Evolutionary conservation across 768 basidiomycete genomes (phyloP).

Genomic region (Calocybe indica): DNA sequence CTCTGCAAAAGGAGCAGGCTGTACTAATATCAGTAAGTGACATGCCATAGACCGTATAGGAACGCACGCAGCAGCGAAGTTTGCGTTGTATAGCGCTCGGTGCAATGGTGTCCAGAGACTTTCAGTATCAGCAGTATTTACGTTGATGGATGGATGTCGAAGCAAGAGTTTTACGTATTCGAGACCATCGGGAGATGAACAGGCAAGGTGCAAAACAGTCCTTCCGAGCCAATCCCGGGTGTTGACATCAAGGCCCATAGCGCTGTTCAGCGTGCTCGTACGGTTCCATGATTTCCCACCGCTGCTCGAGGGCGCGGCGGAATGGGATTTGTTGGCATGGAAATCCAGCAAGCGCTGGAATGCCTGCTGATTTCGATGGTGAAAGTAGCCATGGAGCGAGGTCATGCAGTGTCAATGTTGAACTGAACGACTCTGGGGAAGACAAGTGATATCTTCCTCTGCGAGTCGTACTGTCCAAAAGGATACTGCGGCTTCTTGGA

Average conservation of each 20-base stretch:
- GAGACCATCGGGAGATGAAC: slow-evolving; percentile 56
- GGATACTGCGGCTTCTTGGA: neutral
- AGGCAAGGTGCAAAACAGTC: slow-evolving; percentile 80
- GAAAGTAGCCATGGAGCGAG: slow-evolving; percentile 74
- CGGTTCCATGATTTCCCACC: slow-evolving; percentile 55
- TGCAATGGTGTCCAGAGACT: slow-evolving; percentile 91
- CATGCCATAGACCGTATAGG: neutral
- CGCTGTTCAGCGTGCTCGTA: slow-evolving; percentile 31
- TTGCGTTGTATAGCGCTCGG: slow-evolving; percentile 76
- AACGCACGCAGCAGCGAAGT: slow-evolving; percentile 62
- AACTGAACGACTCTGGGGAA: slow-evolving; percentile 31
- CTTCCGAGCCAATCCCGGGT: slow-evolving; percentile 65
- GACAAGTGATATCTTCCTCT: slow-evolving; percentile 22
- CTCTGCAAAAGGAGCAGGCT: slow-evolving; percentile 74
- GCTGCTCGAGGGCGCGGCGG: slow-evolving; percentile 33
- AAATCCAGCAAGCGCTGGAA: slow-evolving; percentile 72
- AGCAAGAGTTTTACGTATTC: slow-evolving; percentile 79
- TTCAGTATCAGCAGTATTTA: slow-evolving; percentile 79
- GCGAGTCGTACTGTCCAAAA: slow-evolving; percentile 18
- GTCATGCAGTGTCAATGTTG: slow-evolving; percentile 51
- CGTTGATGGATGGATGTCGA: slow-evolving; percentile 65
- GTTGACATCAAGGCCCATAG: slow-evolving; percentile 50
- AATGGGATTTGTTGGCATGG: slow-evolving; percentile 29
- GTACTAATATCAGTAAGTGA: neutral
- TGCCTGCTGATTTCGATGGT: slow-evolving; percentile 64